A percentile compares a stretch with the other conserved stretches of the same genome.
These are phyloP conservation scores for Starmerella apis DNA, from an alignment of 805 yeast species.

Conservation along the genomic window DNA sequence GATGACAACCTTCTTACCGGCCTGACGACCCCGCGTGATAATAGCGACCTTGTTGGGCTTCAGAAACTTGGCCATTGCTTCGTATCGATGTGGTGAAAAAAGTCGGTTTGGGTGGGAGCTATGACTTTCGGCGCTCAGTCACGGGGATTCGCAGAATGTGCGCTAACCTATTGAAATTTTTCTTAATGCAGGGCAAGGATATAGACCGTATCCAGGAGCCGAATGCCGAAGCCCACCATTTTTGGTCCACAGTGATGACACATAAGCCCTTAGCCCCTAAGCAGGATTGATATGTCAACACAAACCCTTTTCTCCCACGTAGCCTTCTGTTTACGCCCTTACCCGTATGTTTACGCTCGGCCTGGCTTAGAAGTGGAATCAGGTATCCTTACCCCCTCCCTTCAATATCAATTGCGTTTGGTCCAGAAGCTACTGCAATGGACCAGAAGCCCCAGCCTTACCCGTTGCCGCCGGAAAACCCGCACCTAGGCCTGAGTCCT, in stretches of 20 bases:
- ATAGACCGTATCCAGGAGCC: neutral
- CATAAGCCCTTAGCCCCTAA: conserved; percentile 9
- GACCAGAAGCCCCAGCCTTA: conserved; percentile 16
- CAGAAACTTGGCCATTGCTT: conserved; percentile 90
- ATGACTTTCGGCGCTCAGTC: conserved; percentile 1
- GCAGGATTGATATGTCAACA: too few relatives aligned
- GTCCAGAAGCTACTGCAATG: neutral
- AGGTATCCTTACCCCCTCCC: neutral
- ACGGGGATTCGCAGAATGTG: conserved; percentile 2
- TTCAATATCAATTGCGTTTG: neutral
- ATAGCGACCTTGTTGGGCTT: conserved; percentile 99
- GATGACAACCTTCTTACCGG: conserved; percentile 99
- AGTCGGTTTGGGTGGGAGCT: conserved; percentile 7
- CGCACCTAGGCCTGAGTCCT: conserved; percentile 25
- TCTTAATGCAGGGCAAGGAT: conserved; percentile 1
- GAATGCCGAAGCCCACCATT: neutral
- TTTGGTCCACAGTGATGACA: neutral
- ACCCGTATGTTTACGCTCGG: conserved; percentile 1
- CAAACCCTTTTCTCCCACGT: too few relatives aligned
- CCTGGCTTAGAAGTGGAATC: conserved; percentile 1
- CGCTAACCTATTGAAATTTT: conserved; percentile 2
- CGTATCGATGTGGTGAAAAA: conserved; percentile 18
- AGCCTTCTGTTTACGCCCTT: conserved; percentile 7
- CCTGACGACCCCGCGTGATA: conserved; percentile 99
- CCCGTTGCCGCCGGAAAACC: conserved; percentile 34